Evolutionary conservation across 257 asterid genomes (phyloP).

Genomic region (Jasminum sambac): DNA sequence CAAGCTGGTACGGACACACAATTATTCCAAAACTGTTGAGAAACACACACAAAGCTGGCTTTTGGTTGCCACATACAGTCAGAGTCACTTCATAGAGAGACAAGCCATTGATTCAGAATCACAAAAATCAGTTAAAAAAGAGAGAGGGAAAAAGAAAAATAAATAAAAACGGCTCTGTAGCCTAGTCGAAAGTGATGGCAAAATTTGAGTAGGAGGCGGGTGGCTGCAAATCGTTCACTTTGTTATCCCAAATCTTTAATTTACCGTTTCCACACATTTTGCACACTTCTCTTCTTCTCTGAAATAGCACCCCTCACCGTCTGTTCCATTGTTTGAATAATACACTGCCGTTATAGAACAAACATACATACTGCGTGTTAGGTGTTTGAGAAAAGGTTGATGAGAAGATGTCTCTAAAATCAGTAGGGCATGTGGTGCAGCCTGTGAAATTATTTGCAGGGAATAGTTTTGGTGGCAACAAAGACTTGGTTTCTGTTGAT

Average conservation of each 20-base stretch:
- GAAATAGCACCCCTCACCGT: neutral
- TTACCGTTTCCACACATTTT: constrained; percentile 52
- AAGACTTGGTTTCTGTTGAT: constrained; percentile 47
- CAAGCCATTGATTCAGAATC: neutral
- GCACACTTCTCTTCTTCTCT: constrained; percentile 24
- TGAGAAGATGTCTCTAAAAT: constrained; percentile 48
- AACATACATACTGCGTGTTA: neutral
- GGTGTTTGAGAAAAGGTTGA: constrained; percentile 23
- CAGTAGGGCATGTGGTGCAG: constrained; percentile 56
- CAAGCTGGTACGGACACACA: neutral
- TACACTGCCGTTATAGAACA: neutral
- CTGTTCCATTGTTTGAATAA: neutral
- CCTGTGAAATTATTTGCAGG: constrained; percentile 53
- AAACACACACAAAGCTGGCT: constrained; percentile 20
- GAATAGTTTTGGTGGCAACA: constrained; percentile 25
- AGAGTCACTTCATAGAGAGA: constrained; percentile 2
- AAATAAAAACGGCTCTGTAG: constrained; percentile 28
- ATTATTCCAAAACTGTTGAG: neutral
- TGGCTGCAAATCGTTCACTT: constrained; percentile 39
- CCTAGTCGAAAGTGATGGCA: constrained; percentile 31
- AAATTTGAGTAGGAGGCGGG: constrained; percentile 41
- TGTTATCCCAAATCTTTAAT: constrained; percentile 46
- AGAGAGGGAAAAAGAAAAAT: no score
- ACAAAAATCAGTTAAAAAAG: neutral
- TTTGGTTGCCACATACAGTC: constrained; percentile 37